Evolutionary conservation across 768 basidiomycete species (phyloP).

Genomic region (Mrakia blollopis): DNA sequence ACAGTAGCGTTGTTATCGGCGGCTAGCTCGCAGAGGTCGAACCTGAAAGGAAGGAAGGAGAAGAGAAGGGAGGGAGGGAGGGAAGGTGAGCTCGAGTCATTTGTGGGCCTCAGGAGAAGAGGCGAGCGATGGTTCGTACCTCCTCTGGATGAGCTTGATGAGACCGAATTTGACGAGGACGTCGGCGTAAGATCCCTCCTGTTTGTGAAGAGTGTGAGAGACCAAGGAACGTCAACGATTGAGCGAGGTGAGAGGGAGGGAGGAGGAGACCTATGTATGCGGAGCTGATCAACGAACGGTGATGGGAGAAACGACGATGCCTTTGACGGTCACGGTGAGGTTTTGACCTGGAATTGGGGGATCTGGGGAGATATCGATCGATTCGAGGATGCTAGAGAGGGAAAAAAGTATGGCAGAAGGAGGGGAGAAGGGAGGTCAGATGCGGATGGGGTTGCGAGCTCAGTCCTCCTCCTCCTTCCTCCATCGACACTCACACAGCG

Average conservation of each 20-base stretch:
- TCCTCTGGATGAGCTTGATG: slow-evolving; percentile 76
- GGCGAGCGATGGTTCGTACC: slow-evolving; percentile 1
- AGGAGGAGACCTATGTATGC: too few species aligned
- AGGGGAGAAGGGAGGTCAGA: background rate
- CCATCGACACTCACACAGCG: background rate
- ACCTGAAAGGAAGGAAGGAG: background rate
- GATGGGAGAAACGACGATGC: slow-evolving; percentile 55
- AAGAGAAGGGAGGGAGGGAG: background rate
- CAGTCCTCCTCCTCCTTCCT: background rate
- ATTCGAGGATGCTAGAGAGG: slow-evolving; percentile 49
- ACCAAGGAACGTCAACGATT: too few species aligned
- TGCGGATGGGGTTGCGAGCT: background rate
- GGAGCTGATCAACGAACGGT: slow-evolving; percentile 53
- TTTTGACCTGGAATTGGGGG: slow-evolving; percentile 82
- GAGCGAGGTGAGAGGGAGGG: background rate
- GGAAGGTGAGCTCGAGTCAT: slow-evolving; percentile 53
- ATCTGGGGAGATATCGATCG: slow-evolving; percentile 72
- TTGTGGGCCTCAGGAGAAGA: too few species aligned
- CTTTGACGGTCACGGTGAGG: slow-evolving; percentile 77
- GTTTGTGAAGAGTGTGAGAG: background rate
- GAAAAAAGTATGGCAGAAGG: too few species aligned
- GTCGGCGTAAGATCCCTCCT: slow-evolving; percentile 89
- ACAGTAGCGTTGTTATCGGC: slow-evolving; percentile 67
- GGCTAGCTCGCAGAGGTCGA: slow-evolving; percentile 11
- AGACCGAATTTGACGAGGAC: slow-evolving; percentile 87